Evolutionary conservation across 1,284 basidiomycete genomes (phyloP), one percentile per base, ranked within the genome.

Genomic region (Blastosporella zonata): DNA sequence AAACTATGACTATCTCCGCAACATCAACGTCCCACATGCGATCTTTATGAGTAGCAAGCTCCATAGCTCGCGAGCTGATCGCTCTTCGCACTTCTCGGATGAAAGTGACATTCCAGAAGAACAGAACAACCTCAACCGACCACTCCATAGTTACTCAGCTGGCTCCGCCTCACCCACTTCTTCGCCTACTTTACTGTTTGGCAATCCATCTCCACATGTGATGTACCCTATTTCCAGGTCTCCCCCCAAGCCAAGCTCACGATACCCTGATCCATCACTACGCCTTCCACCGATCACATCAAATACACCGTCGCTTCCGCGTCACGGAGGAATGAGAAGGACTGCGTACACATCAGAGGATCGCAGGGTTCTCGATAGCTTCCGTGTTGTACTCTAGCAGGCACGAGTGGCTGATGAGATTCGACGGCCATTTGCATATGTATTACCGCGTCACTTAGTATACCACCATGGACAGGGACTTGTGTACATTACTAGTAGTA

Each of bases 31-130:
- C 37, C 84, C 83, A 15, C 75, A 77, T 46, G 81, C 82, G 8
- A 68, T 87, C 21, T 87, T 83, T 59, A 68, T 78, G 38, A 84
- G 81, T 49, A 81, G 78, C 57, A 85, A 84, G 64, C 74, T 78
- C 23, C 74, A 71, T 12, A 75, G 63, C 67, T 60, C 61, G 43
- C 67, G 73, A 57, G 68, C 63, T 54, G 70, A 77, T 54, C 73
- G 74, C 25, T 68, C 69, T 52, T 67, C 69, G 12, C 68, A 68
- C 48, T 61, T 61, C 43, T 63, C 64, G 52, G 62, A 68, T 58
- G 64, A 68, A 50, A 60, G 67, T 59, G 65, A 73, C 50, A 46
- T 61, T 3, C 57, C 65, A 35, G 68, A 71, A 20, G 65, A 66
- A 61, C 62, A 42, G 9, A 52, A 42, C 43, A 58, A 55, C 39